phyloP scores from a whole-genome alignment of 306 rosid genomes.

The Adenanthera pavonina region DNA sequence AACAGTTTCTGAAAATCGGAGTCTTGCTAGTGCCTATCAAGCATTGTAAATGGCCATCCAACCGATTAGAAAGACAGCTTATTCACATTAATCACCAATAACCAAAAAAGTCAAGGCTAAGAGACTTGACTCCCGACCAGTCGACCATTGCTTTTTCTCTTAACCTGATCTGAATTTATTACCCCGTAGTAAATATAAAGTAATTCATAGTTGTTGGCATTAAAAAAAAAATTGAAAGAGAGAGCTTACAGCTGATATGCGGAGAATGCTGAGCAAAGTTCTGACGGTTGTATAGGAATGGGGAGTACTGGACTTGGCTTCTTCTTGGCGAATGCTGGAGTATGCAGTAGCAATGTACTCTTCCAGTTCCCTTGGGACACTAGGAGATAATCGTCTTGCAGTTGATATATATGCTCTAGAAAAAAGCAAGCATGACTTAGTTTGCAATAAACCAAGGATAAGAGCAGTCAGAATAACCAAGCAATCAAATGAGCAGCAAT shows the following conservation, averaged over 20 bases:
- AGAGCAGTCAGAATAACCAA: slow-evolving; percentile 27
- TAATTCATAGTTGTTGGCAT: neutral
- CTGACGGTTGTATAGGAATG: slow-evolving; percentile 95
- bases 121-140: slow-evolving; percentile 5
- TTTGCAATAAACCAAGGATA: slow-evolving; percentile 21
- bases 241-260: slow-evolving; percentile 83
- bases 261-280: slow-evolving; percentile 97
- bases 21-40: slow-evolving; percentile 90
- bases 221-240: neutral
- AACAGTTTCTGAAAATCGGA: slow-evolving; percentile 81
- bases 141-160: slow-evolving; percentile 12
- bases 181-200: neutral
- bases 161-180: slow-evolving; percentile 8
- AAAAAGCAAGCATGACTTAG: slow-evolving; percentile 26
- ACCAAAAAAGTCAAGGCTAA: slow-evolving; percentile 15
- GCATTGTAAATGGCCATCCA: slow-evolving; percentile 28
- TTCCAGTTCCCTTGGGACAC: slow-evolving; percentile 80
- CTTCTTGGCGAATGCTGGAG: slow-evolving; percentile 92
- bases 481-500: slow-evolving; percentile 11
- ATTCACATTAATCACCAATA: neutral
- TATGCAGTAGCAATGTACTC: slow-evolving; percentile 96
- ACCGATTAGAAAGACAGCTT: slow-evolving; percentile 5
- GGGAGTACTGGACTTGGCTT: slow-evolving; percentile 84
- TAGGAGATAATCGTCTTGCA: slow-evolving; percentile 92
- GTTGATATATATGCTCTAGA: slow-evolving; percentile 89